Base-by-base conservation (phyloP, 2,329 filamentous ascomycete species). In the Colletotrichum sp. region DNA sequence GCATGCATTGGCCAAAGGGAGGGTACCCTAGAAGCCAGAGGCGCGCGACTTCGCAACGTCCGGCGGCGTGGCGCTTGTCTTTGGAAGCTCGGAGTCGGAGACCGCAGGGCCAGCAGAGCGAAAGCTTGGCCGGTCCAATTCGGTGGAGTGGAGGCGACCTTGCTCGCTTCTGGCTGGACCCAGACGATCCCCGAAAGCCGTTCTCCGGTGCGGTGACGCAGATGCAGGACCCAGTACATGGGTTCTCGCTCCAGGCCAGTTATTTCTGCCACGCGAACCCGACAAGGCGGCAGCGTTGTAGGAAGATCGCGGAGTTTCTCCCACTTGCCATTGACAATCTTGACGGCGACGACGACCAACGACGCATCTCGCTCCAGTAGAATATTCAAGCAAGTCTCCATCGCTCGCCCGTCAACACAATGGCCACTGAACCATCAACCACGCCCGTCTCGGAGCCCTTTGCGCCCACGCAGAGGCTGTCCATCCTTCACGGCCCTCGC, bases 401-500 rank as follows among this genome's bases (percentile, higher is more conserved):
- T 21, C 18, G 21, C 52, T n/a, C 59, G 44, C 55, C n/a, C 13
- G 26, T 60, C 30, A 32, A 71, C 63, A 69, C 24, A 75, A 84
- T 84, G 83, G 79, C 83, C 63, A 76, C 78, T 63, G 79, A 82
- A 78, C 77, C 80, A 64, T 81, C 80, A 32, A 80, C 77, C 80
- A 79, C 39, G 79, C 84, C 76, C 13, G 57, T 71, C 26, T 70
- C 66, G 28, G 79, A 81, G 64, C 79, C 83, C 39, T 72, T 82
- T 16, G 79, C 78, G 59, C 79, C 83, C 66, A 81, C 79, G 39
- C 85, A 88, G 78, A 86, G 82, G 66, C 85, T 89, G 18, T 91
- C 94, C 0, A 84, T 95, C 24, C 89, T 96, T 34, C 88, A 94
- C 69, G 94, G 94, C 2, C 92, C 93, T 3, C 89, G 91, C 59